These are phyloP conservation scores for Vinca major DNA, from an alignment of 305 asterid species.

Conservation along the genomic window DNA sequence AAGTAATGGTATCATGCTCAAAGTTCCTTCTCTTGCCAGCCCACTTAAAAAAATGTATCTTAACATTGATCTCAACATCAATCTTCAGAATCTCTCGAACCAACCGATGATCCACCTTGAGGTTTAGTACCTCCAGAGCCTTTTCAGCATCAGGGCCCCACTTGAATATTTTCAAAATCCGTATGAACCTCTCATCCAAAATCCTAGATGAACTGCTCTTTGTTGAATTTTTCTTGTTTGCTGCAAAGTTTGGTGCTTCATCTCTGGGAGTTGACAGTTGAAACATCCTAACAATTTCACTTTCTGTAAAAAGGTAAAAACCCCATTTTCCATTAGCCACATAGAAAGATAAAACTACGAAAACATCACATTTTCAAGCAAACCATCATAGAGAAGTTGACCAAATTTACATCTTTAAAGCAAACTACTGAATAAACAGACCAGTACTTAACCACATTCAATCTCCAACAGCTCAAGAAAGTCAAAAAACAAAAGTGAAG, in stretches of 20 bases:
- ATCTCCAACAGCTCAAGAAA: not conserved
- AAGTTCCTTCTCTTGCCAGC: constrained; percentile 76
- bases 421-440: not conserved
- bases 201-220: constrained; percentile 37
- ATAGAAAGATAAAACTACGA: not conserved
- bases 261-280: constrained; percentile 49
- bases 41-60: constrained; percentile 81
- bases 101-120: constrained; percentile 64
- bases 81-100: constrained; percentile 71
- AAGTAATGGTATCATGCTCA: constrained; percentile 67
- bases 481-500: not conserved
- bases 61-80: constrained; percentile 71
- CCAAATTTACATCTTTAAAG: not conserved
- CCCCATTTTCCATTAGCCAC: not conserved
- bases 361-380: constrained; percentile 1
- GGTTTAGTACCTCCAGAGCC: constrained; percentile 69
- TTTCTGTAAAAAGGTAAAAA: constrained; percentile 36
- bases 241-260: constrained; percentile 22
- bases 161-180: constrained; percentile 83
- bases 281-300: constrained; percentile 79
- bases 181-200: constrained; percentile 76
- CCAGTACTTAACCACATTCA: not conserved
- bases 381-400: not conserved
- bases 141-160: constrained; percentile 97
- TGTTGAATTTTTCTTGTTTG: constrained; percentile 19